Percentiles rank a stretch among this genome's conserved stretches.
Evolutionary conservation across 805 yeast genomes (phyloP).

Genomic region (Metschnikowia corniflorae): DNA sequence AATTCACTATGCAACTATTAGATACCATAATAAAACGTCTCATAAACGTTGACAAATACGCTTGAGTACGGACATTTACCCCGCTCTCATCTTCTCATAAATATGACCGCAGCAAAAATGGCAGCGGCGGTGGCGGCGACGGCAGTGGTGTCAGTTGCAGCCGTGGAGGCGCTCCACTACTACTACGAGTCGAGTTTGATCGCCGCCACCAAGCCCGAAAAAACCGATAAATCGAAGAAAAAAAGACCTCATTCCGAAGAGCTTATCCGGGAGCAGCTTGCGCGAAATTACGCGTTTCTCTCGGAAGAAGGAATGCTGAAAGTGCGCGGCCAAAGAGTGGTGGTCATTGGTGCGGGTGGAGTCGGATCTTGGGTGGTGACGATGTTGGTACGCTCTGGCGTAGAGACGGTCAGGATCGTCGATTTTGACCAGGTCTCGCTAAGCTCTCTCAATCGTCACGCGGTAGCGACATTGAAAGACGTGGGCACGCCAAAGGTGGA

Average conservation of each 20-base stretch:
- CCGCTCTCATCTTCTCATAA: no score
- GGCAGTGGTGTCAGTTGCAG: constrained; percentile 13
- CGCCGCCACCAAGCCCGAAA: neutral
- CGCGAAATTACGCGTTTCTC: constrained; percentile 88
- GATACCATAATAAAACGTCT: no score
- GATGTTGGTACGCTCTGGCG: constrained; percentile 89
- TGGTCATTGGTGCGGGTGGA: constrained; percentile 94
- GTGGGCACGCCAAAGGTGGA: constrained; percentile 92
- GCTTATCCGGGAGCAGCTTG: constrained; percentile 84
- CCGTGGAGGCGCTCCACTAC: constrained; percentile 13
- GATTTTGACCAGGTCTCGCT: constrained; percentile 96
- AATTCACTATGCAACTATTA: no score
- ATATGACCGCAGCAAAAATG: constrained; percentile 1
- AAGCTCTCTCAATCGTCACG: constrained; percentile 89
- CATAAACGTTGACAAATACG: no score
- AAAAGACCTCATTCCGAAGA: constrained; percentile 46
- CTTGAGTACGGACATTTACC: no score
- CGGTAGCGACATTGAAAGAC: constrained; percentile 86
- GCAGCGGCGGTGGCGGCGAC: constrained; percentile 11
- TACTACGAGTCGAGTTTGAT: neutral
- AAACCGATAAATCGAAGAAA: neutral
- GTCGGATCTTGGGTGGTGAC: constrained; percentile 97
- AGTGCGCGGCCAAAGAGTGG: constrained; percentile 66
- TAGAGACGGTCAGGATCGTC: constrained; percentile 69
- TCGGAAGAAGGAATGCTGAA: constrained; percentile 79